Conservation (phyloP, 768 basidiomycete genomes). For the Xanthoconium stramineum region DNA sequence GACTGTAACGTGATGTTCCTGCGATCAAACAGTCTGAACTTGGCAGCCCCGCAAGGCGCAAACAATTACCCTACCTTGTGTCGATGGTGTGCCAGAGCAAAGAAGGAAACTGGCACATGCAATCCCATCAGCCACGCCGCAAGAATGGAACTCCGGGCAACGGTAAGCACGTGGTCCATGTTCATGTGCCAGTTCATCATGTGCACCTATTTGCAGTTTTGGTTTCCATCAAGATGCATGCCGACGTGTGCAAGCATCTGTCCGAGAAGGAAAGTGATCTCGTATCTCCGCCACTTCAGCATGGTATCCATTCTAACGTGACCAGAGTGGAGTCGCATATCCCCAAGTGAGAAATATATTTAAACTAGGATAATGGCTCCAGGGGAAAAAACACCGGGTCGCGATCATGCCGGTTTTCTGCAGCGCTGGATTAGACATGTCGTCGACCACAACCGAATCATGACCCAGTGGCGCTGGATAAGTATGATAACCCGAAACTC, state of each 20-base stretch:
- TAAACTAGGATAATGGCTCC: background rate
- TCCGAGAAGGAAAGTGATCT: background rate
- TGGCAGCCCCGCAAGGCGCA: background rate
- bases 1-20: background rate
- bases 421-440: background rate
- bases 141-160: background rate
- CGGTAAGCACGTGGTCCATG: background rate
- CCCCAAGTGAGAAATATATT: background rate
- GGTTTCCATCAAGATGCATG: background rate
- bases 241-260: background rate
- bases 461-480: background rate
- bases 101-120: background rate
- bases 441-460: background rate
- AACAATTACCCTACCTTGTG: background rate
- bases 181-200: constrained; percentile 4
- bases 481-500: background rate
- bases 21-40: background rate
- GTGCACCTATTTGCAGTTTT: background rate
- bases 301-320: background rate
- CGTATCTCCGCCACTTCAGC: background rate
- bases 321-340: background rate
- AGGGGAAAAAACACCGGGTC: background rate
- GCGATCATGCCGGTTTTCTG: too few species aligned
- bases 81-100: background rate
- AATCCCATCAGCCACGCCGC: background rate